Base-by-base conservation (phyloP, 306 rosid species). In the Fragaria ananassa region DNA sequence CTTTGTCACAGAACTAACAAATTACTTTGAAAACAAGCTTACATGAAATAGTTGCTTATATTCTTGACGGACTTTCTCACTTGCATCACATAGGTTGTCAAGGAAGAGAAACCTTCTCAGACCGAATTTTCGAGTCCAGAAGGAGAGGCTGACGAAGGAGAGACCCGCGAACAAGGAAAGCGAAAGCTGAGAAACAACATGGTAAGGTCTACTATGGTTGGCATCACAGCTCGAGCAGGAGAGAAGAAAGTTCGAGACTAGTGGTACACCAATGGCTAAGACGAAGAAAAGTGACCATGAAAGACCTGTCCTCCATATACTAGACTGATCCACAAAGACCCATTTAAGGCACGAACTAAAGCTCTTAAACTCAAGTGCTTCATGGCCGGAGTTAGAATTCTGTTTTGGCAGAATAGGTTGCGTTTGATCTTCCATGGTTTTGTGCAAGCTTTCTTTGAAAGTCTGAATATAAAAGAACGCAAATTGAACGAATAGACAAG, bases 241-340 rank as follows among this genome's bases (percentile, higher is more conserved):
- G 7, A 95, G 97, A 46, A 88, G 80, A 29, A 92, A 89, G 80
- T 92, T 95, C 2, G 97, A 73, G 0, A 77, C 68, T n/a, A 88
- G 13, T 0, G 98, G 99, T 0, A 92, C 85, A 2, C 77, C 90
- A 31, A 84, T 50, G 68, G 92, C 83, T 37, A 92, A 82, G 6
- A 79, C 25, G 72, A 87, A 67, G 83, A 90, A 92, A 17, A 91
- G n/a, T 18, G 89, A 81, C 90, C 97, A 95, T 1, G 99, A 92
- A 8, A 89, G 23, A 54, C 61, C 25, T 8, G 90, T 71, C 37
- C 82, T 84, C 80, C 80, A 82, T 0, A 65, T 0, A 63, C 80
- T 89, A 3, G 97, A 89, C 64, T 88, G 99, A 77, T 92, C 97
- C 53, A 87, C 84, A 73, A 86, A 92, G 19, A 92, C 62, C 92